Conservation (phyloP, 345 rosid species). For the Aquilaria yunnanensis region DNA sequence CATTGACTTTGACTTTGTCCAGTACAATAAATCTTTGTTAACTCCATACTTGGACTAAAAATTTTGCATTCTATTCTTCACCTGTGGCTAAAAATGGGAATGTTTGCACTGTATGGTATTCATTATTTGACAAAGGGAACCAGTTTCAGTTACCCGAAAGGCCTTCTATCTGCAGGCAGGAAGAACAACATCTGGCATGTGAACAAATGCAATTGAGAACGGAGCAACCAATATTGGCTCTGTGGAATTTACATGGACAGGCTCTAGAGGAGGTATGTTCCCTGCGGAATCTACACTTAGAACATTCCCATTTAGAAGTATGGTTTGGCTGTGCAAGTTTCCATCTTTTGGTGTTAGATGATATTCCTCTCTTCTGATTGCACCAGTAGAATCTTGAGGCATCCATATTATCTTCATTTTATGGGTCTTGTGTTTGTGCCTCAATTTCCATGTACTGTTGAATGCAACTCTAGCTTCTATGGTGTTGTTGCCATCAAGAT, state of each 20-base stretch:
- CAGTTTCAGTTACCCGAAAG: conserved; percentile 19
- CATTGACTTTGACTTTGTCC: too few relatives aligned
- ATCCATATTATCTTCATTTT: conserved; percentile 14
- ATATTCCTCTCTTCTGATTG: conserved; percentile 65
- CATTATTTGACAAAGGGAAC: conserved; percentile 20
- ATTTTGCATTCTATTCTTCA: conserved; percentile 9
- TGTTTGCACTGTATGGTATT: conserved; percentile 1
- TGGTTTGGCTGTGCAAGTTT: conserved; percentile 67
- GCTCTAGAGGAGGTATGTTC: conserved; percentile 59
- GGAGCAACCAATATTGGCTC: conserved; percentile 52
- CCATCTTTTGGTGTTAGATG: conserved; percentile 81
- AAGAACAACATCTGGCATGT: conserved; percentile 41
- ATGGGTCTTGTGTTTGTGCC: conserved; percentile 21
- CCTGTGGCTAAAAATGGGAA: neutral
- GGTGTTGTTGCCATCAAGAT: conserved; percentile 58
- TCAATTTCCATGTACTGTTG: conserved; percentile 25
- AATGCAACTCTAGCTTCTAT: conserved; percentile 34
- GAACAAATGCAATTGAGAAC: conserved; percentile 62
- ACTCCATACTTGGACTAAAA: neutral
- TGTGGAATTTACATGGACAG: conserved; percentile 40
- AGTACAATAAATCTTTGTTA: too few relatives aligned
- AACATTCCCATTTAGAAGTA: conserved; percentile 75
- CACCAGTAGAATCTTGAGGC: conserved; percentile 16
- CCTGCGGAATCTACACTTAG: conserved; percentile 53
- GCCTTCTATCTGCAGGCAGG: conserved; percentile 49